Evolutionary conservation across 2,329 filamentous ascomycete genomes (phyloP).

Genomic region (Domatiomyces catenatus): DNA sequence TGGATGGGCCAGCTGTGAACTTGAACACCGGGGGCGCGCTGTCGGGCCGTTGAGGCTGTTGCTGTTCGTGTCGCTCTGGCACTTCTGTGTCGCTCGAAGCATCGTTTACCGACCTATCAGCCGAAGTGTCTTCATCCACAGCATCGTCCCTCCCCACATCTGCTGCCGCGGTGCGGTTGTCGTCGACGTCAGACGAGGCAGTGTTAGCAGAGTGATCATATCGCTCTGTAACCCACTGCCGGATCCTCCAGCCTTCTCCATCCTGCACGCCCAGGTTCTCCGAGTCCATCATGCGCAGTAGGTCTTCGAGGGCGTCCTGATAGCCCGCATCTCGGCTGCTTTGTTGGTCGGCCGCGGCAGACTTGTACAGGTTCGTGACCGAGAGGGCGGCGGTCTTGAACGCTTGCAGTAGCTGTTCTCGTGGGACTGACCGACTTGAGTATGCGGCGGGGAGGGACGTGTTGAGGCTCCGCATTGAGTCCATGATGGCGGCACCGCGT

Average conservation of each 20-base stretch:
- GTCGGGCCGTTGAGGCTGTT: not conserved
- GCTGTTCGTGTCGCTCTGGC: conserved; percentile 15
- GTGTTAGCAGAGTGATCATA: conserved; percentile 26
- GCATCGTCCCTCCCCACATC: conserved; percentile 23
- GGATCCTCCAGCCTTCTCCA: conserved; percentile 56
- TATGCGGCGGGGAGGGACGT: conserved; percentile 43
- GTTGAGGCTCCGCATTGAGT: conserved; percentile 49
- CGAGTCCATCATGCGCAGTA: conserved; percentile 71
- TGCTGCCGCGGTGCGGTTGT: conserved; percentile 26
- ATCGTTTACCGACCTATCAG: conserved; percentile 15
- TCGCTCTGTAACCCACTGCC: conserved; percentile 43
- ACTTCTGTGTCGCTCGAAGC: conserved; percentile 10
- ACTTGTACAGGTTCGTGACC: conserved; percentile 93
- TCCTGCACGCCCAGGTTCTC: conserved; percentile 63
- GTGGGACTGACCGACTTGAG: conserved; percentile 24
- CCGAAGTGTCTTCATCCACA: conserved; percentile 16
- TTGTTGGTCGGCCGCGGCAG: conserved; percentile 61
- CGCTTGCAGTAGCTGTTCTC: conserved; percentile 55
- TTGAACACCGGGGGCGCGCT: conserved; percentile 9
- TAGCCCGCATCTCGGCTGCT: conserved; percentile 69
- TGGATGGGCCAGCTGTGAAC: conserved; percentile 6
- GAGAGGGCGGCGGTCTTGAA: conserved; percentile 88
- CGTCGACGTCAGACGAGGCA: conserved; percentile 26
- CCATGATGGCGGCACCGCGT: conserved; percentile 29
- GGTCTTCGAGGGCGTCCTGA: conserved; percentile 82